Conservation (phyloP, 805 yeast genomes). For the Lipomyces chichibuensis region DNA sequence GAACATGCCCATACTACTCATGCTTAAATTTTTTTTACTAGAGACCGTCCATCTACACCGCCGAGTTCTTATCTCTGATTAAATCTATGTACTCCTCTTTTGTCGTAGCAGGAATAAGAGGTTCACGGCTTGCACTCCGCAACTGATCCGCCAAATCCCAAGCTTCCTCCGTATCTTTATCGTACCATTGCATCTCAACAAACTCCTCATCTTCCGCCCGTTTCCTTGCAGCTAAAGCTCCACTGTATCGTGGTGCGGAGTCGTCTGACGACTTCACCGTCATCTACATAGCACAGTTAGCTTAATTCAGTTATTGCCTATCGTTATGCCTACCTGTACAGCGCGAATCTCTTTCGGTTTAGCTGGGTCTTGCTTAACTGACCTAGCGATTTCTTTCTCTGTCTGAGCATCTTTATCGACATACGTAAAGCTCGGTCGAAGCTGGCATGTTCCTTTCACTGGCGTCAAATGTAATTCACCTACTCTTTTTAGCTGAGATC, state of each 20-base stretch:
- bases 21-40: not conserved
- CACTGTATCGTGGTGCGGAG: constrained; percentile 64
- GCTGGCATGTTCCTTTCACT: constrained; percentile 67
- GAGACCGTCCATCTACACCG: not conserved
- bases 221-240: constrained; percentile 69
- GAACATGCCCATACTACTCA: not conserved
- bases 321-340: constrained; percentile 51
- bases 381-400: constrained; percentile 48
- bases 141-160: constrained; percentile 43
- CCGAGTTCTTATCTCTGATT: constrained; percentile 11
- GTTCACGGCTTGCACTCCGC: constrained; percentile 27
- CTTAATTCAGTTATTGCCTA: not conserved
- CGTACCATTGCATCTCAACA: constrained; percentile 52
- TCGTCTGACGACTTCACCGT: constrained; percentile 65
- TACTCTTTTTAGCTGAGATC: not conserved
- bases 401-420: constrained; percentile 62
- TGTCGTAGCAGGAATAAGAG: constrained; percentile 32
- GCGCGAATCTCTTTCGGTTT: constrained; percentile 57
- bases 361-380: constrained; percentile 49
- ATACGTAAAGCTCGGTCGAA: constrained; percentile 80
- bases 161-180: constrained; percentile 43
- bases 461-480: constrained; percentile 63
- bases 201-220: constrained; percentile 63
- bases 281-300: constrained; percentile 46
- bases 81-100: constrained; percentile 36